Base-by-base conservation (phyloP, 2,329 filamentous ascomycete genomes). In the Myriosclerotinia scirpicola region DNA sequence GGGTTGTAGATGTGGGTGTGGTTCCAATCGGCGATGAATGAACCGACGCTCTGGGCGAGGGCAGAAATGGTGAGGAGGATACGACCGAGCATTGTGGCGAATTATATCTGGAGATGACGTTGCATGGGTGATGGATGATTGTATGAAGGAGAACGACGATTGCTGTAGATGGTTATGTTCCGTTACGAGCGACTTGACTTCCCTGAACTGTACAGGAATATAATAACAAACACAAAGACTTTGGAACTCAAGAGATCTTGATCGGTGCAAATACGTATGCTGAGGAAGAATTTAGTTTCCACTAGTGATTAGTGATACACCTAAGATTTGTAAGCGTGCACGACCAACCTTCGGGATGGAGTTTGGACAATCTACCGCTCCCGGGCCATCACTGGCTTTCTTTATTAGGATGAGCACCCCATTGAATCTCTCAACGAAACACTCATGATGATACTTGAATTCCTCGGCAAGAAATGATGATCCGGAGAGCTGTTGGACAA, bases 1-100 rank as follows among this genome's bases (percentile, higher is more conserved):
- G 81, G 80, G 70, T 84, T 83, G 63, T 76, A 74, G 67, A 83
- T 75, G 74, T 83, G 81, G 2, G 81, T 82, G 63, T 80, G 74
- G 70, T 78, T 79, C 69, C 71, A 79, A 69, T 79, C 78, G 36
- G 77, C 76, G 20, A 76, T 63, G 71, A 72, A 66, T 5, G 72
- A 67, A 9, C 73, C 73, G 22, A 73, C 26, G 52, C 68, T 68
- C 40, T 69, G 64, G 30, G 54, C 40, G 38, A 72, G n/a, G 44
- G 70, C 72, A 17, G 69, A 69, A 52, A 75, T 38, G 20, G 67
- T 69, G 59, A 75, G 67, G 52, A 73, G 65, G 61, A 66, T 3
- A 15, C 69, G 67, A 40, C 71, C 71, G 14, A 69, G 55, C 68
- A 70, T 71, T 46, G 8, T 67, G 36, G n/a, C 8, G 46, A 38